Base-by-base conservation (phyloP, 73 alveolate species). In the Durusdinium trenchii region DNA sequence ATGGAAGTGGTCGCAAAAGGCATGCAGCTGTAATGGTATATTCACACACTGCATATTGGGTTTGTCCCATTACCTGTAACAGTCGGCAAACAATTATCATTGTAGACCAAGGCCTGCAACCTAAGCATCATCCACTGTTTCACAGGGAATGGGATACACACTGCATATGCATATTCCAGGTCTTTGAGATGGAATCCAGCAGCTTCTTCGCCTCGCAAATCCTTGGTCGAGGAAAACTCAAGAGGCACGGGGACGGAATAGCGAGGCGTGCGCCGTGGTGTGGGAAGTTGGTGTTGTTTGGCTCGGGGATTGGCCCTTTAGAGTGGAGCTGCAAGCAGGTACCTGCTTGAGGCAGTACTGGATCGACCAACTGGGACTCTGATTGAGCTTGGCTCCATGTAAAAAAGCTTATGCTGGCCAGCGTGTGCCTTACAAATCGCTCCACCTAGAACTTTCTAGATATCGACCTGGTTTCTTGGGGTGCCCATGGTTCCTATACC, bases 141-240 rank as follows among this genome's bases (percentile, higher is more conserved):
- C n/a, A n/a, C n/a, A n/a, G n/a, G n/a, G n/a, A n/a, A 54, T 54
- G 64, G 28, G 64, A 54, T 54, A 9, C 64, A 54, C 20, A 9
- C 64, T 12, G 28, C 20, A 20, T 12, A 9, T 54, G 64, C 64
- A 18, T 2, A 12, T 9, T 23, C 35, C 38, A 91, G 98, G 98
- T 67, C 78, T 91, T 45, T 57, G 98, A 91, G 89, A 38, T 46
- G 54, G 98, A 91, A 57, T 91, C 98, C 76, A 61, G 87, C 98
- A 91, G 98, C 78, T 91, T 91, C 89, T 91, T 69, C n/a, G 98
- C 98, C 54, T 67, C 89, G 35, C 98, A 89, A 0, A 51, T 91
- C 45, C 89, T 91, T 30, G 87, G 85, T 9, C 98, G 98, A 2
- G 35, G 71, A 54, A 91, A 91, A 89, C 84, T 91, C 60, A 42